Conservation (phyloP, 108 stramenopile species). For the Fistulifera pelliculosa region DNA sequence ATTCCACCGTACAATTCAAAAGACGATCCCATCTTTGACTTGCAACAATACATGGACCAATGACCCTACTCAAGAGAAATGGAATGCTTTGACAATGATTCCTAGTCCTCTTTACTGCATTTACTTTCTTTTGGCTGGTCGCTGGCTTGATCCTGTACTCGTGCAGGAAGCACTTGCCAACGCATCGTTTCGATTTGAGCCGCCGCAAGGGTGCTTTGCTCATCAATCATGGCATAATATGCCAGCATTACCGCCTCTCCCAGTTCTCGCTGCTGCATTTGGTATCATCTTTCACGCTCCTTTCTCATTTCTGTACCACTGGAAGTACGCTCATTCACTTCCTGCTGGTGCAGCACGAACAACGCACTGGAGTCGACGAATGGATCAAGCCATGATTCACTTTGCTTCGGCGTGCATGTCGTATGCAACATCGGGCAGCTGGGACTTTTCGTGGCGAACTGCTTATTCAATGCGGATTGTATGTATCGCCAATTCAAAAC, state of each 20-base stretch:
- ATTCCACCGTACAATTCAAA: not conserved
- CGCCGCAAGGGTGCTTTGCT: not conserved
- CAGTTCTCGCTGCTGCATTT: slow-evolving; percentile 31
- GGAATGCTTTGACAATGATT: slow-evolving; percentile 66
- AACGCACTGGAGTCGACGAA: slow-evolving; percentile 70
- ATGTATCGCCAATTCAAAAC: slow-evolving; percentile 36
- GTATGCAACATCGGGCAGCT: slow-evolving; percentile 50
- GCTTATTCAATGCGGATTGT: slow-evolving; percentile 49
- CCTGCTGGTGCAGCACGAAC: slow-evolving; percentile 33
- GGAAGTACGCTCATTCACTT: slow-evolving; percentile 41
- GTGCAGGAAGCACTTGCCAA: not conserved
- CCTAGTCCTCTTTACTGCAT: slow-evolving; percentile 42
- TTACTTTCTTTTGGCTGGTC: slow-evolving; percentile 43
- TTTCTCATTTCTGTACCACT: slow-evolving; percentile 61
- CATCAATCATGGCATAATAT: slow-evolving; percentile 20
- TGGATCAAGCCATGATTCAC: slow-evolving; percentile 77
- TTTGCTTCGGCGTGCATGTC: slow-evolving; percentile 44
- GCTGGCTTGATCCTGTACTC: slow-evolving; percentile 26
- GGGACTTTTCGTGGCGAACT: slow-evolving; percentile 51
- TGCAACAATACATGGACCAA: slow-evolving; percentile 36
- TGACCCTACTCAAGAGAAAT: slow-evolving; percentile 66
- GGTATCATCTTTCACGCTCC: slow-evolving; percentile 53
- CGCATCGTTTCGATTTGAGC: not conserved
- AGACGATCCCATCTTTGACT: slow-evolving; percentile 5
- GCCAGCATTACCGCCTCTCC: slow-evolving; percentile 53